A percentile compares a stretch with the other conserved stretches of the same genome.
Evolutionary conservation across 495 filamentous ascomycete genomes (phyloP).

Genomic region (Xylaria longipes): DNA sequence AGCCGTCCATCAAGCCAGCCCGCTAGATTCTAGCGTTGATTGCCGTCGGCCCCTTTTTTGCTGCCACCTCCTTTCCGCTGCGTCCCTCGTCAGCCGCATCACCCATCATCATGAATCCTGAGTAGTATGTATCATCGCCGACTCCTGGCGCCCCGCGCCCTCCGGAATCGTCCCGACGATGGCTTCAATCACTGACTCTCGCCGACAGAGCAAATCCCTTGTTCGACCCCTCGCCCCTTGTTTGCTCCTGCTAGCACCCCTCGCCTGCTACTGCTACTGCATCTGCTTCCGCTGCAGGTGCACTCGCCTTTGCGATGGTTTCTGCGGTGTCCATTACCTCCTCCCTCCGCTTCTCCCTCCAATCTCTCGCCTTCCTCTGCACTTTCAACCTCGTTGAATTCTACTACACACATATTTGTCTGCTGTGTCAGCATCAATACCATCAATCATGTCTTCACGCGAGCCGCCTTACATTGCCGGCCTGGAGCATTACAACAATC

Average conservation of each 20-base stretch:
- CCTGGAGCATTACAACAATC: constrained; percentile 29
- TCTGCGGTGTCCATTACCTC: not conserved
- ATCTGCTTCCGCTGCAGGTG: constrained; percentile 4
- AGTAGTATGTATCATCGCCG: constrained; percentile 73
- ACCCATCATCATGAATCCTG: constrained; percentile 82
- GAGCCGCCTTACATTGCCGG: constrained; percentile 17
- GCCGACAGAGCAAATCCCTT: constrained; percentile 39
- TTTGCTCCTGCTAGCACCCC: constrained; percentile 22
- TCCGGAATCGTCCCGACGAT: constrained; percentile 25
- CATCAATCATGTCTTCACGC: constrained; percentile 31
- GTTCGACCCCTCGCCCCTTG: constrained; percentile 21
- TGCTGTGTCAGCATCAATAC: constrained; percentile 18
- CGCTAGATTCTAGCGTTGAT: constrained; percentile 13
- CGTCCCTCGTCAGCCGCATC: constrained; percentile 32
- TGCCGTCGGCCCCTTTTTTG: constrained; percentile 22
- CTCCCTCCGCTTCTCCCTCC: constrained; percentile 5
- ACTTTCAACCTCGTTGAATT: not conserved
- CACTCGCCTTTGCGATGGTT: constrained; percentile 6
- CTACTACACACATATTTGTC: constrained; percentile 6
- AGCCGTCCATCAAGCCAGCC: constrained; percentile 16
- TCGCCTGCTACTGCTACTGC: constrained; percentile 7
- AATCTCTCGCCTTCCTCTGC: constrained; percentile 4
- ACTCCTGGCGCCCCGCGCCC: constrained; percentile 26
- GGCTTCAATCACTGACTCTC: constrained; percentile 28
- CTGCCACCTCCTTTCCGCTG: constrained; percentile 25